A percentile compares a stretch with the other conserved stretches of the same genome.
Conservation (phyloP, 805 yeast genomes). For the Lachancea lanzarotensis region DNA sequence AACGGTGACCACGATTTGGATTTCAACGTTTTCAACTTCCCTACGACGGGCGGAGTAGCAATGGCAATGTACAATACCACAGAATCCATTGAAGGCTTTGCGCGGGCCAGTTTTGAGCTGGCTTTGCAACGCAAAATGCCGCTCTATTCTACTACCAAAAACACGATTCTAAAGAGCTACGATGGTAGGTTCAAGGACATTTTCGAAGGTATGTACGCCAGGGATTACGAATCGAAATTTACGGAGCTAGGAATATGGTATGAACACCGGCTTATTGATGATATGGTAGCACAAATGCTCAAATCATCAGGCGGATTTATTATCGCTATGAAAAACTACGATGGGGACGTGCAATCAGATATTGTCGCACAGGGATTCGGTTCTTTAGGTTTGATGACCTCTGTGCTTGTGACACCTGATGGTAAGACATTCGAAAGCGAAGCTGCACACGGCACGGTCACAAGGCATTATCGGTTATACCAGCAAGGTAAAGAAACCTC, state of each 20-base stretch:
- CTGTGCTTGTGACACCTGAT: slow-evolving; percentile 94
- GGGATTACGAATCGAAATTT: slow-evolving; percentile 61
- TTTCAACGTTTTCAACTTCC: slow-evolving; percentile 41
- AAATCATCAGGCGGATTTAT: slow-evolving; percentile 92
- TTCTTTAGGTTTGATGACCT: slow-evolving; percentile 93
- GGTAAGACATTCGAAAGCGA: slow-evolving; percentile 93
- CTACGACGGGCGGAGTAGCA: slow-evolving; percentile 65
- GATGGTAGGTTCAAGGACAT: slow-evolving; percentile 95
- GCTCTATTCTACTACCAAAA: slow-evolving; percentile 83
- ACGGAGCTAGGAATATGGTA: slow-evolving; percentile 85
- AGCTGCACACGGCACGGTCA: slow-evolving; percentile 99
- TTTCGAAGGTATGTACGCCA: slow-evolving; percentile 73
- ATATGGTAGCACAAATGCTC: slow-evolving; percentile 98
- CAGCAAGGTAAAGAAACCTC: slow-evolving; percentile 97
- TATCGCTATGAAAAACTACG: slow-evolving; percentile 95
- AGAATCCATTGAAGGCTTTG: slow-evolving; percentile 83
- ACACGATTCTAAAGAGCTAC: slow-evolving; percentile 87
- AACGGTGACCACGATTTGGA: slow-evolving; percentile 38
- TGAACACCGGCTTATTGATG: slow-evolving; percentile 94
- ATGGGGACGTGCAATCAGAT: slow-evolving; percentile 96
- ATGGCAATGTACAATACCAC: slow-evolving; percentile 95
- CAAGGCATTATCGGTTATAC: slow-evolving; percentile 92
- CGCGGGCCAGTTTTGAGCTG: slow-evolving; percentile 84
- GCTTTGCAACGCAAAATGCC: slow-evolving; percentile 76
- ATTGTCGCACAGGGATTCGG: slow-evolving; percentile 98